Percentiles rank a stretch among this genome's conserved stretches.
Evolutionary conservation across 2,329 filamentous ascomycete genomes (phyloP).

Genomic region (Penicillium sp.): DNA sequence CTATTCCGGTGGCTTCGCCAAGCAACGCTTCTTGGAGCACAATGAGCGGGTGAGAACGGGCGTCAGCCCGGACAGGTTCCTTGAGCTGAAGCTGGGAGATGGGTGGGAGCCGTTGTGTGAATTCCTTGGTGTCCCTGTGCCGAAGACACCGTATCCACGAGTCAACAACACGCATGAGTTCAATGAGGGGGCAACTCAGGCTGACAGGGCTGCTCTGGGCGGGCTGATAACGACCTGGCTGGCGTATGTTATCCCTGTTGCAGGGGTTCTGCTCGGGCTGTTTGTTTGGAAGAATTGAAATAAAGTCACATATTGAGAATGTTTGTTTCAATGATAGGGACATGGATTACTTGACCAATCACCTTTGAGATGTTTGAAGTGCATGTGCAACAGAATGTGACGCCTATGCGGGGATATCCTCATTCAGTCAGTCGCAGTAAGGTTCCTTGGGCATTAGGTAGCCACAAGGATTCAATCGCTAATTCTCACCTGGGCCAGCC

Average conservation of each 20-base stretch:
- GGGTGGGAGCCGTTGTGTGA: conserved; percentile 29
- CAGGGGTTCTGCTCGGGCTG: not conserved
- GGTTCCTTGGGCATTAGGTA: not conserved
- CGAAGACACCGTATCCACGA: conserved; percentile 26
- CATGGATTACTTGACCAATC: not conserved
- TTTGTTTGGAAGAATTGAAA: not conserved
- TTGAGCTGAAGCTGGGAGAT: conserved; percentile 12
- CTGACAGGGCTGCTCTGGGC: not conserved
- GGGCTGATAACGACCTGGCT: not conserved
- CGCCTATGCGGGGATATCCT: not conserved
- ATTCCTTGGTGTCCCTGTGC: conserved; percentile 27
- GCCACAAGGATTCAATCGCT: not conserved
- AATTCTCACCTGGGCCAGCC: not conserved
- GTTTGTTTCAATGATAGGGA: not conserved
- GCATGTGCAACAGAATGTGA: not conserved
- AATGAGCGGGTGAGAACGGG: conserved; percentile 7
- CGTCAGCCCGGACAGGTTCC: not conserved
- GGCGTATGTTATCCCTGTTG: not conserved
- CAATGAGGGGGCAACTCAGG: conserved; percentile 4
- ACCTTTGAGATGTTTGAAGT: not conserved
- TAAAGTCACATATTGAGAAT: not conserved
- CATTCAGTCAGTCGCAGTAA: not conserved
- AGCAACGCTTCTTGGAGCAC: conserved; percentile 2
- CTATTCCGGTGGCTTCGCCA: not conserved
- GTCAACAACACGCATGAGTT: conserved; percentile 21